Evolutionary conservation across 306 rosid species (phyloP), one percentile per base, ranked within the genome.

Genomic region (Malus orientalis): DNA sequence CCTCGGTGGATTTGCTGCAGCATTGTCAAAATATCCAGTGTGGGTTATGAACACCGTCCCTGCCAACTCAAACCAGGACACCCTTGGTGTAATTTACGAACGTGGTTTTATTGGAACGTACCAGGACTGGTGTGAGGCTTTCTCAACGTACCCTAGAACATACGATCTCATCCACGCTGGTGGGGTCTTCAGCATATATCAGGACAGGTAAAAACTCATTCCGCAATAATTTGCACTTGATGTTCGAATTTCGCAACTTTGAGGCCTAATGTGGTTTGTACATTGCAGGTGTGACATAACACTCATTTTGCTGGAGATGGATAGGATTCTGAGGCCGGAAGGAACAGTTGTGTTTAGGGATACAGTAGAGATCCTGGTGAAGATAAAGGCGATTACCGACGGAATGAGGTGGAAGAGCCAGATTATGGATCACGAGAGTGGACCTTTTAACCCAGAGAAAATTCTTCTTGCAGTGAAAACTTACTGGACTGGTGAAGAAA

Each of bases 41-140:
- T 95, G 99, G 99, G 96, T 95, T 53, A 95, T 95, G 97, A 95
- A 92, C 78, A 91, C 91, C 64, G 88, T 92, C 57, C 97, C 97
- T 0, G 84, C 92, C 45, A 84, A 88, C 81, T 83, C 97, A 27
- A 82, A 89, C 58, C 88, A 69, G 45, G 96, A 95, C 59, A 95
- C 96, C 22, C 83, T 96, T 0, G 99, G 99, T 38, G 83, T 80
- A 67, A 89, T 96, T 25, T 96, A 82, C 38, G 99, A 96, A 82
- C 84, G 99, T 32, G 99, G 99, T 5, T 60, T 96, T 25, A 92
- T 92, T 22, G 99, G 99, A 58, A 80, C 98, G 29, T 96, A 96
- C 83, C 96, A 92, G 66, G 93, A 96, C 55, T 91, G 99, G 98
- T 96, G 98, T 0, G 98, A 96, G 84, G 99, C 93, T 57, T 89